Evolutionary conservation across 257 asterid species (phyloP), one percentile per base, ranked within the genome.

Genomic region (Hygrophila difformis): DNA sequence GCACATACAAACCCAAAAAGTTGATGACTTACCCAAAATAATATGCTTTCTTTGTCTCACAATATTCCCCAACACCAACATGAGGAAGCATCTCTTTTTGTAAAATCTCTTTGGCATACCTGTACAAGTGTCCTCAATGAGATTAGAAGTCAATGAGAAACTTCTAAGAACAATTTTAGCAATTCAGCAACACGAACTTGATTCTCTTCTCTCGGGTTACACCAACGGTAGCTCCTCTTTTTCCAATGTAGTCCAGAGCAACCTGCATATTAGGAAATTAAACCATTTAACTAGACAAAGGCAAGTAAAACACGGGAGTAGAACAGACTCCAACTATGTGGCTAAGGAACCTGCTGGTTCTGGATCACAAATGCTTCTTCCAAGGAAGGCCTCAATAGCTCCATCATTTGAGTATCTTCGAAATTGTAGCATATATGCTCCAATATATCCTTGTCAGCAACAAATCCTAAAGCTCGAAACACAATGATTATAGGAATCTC

Each of bases 31-130:
- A 85, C 98, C 98, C 96, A 65, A 82, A 89, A 71, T 77, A 89
- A 61, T 85, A 89, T 39, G 96, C 98, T 62, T 89, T 89, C 74
- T 79, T 89, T 8, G 98, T 89, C 74, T 85, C 96, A 51, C 98
- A 89, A 52, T 69, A 74, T 58, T 89, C 98, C 39, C 86, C 91
- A 47, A 85, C 74, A 7, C 98, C 98, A 64, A 89, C 98, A 64
- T 89, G 98, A 56, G 96, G 98, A 66, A 89, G 98, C 96, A 89
- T 85, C 71, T 89, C 96, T 65, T 79, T 89, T 57, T 89, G 94
- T 55, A 89, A 96, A 52, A 89, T 89, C 59, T 89, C 98, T 47
- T 62, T 85, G 20, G 98, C 98, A 66, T 89, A 85, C 81, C 98
- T 89, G 65, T 57, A 68, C 1, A 57, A 57, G 55, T 31, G 46